Conservation (phyloP, 345 rosid species). For the Microcos paniculata region DNA sequence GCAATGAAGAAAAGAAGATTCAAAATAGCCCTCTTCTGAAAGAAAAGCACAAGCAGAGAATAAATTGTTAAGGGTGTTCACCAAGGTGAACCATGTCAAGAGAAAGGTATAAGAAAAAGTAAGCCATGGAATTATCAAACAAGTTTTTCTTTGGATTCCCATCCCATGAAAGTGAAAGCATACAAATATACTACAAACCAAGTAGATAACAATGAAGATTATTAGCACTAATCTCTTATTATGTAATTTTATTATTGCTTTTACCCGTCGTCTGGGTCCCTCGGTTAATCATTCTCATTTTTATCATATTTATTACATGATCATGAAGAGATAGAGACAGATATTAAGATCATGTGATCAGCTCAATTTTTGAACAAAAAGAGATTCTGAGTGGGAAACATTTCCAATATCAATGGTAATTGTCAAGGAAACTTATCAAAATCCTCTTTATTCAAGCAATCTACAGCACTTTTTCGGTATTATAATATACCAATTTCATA, state of each 20-base stretch:
- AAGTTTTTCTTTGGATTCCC: slow-evolving; percentile 5
- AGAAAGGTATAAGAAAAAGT: slow-evolving; percentile 9
- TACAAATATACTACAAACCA: not conserved
- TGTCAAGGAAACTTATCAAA: not conserved
- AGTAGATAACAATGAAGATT: not conserved
- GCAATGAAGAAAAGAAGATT: not conserved
- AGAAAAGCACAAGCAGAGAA: slow-evolving; percentile 13
- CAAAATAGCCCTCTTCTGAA: not conserved
- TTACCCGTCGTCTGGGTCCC: not conserved
- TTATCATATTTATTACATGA: not conserved
- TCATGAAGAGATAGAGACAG: not conserved
- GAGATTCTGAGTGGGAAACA: not conserved
- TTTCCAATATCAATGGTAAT: not conserved
- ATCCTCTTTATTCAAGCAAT: not conserved
- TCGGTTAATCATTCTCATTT: not conserved
- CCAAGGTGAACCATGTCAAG: slow-evolving; percentile 4
- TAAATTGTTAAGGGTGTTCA: slow-evolving; percentile 10
- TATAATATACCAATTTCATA: not conserved
- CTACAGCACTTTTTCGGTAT: not conserved
- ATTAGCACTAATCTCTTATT: not conserved
- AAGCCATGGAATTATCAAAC: not conserved
- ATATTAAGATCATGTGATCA: not conserved
- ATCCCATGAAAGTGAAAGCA: not conserved
- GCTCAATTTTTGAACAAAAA: not conserved
- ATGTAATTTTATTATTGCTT: not conserved